Evolutionary conservation across 116 monocot species (phyloP).

Genomic region (Cymodocea nodosa): DNA sequence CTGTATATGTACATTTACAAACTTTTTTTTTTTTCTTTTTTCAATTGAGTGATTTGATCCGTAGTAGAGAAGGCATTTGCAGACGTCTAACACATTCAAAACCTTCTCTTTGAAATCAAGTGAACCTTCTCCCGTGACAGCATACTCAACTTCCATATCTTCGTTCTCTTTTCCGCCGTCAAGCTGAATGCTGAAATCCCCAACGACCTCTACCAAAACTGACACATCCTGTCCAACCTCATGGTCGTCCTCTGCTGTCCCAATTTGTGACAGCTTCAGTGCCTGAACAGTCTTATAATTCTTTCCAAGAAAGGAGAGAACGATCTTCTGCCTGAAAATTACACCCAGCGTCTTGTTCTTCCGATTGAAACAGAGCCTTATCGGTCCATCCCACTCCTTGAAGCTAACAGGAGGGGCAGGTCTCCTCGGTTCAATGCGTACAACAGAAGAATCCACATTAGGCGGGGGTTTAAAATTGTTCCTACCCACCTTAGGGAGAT

Average conservation of each 20-base stretch:
- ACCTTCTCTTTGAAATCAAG: too few species aligned
- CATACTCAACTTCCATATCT: constrained; percentile 61
- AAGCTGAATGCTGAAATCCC: constrained; percentile 43
- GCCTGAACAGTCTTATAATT: constrained; percentile 65
- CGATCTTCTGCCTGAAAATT: constrained; percentile 73
- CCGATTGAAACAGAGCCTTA: constrained; percentile 68
- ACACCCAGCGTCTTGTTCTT: constrained; percentile 91
- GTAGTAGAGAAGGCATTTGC: too few species aligned
- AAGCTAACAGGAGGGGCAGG: constrained; percentile 70
- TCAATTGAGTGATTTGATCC: too few species aligned
- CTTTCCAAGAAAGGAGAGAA: too few species aligned
- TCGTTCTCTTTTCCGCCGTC: constrained; percentile 36
- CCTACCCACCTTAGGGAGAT: too few species aligned
- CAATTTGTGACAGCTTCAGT: constrained; percentile 24
- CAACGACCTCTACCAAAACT: constrained; percentile 46
- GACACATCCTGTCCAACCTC: constrained; percentile 30
- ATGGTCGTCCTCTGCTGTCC: constrained; percentile 12
- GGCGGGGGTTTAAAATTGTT: too few species aligned
- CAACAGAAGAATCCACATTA: too few species aligned
- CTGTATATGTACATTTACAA: too few species aligned
- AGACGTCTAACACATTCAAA: too few species aligned
- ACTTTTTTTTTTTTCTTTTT: too few species aligned
- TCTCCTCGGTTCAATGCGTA: too few species aligned
- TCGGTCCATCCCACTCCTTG: constrained; percentile 93
- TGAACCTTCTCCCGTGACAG: constrained; percentile 18